A percentile compares a stretch with the other conserved stretches of the same genome.
Conservation (phyloP, 2,329 filamentous ascomycete genomes). For the Neopestalotiopsis sp. region DNA sequence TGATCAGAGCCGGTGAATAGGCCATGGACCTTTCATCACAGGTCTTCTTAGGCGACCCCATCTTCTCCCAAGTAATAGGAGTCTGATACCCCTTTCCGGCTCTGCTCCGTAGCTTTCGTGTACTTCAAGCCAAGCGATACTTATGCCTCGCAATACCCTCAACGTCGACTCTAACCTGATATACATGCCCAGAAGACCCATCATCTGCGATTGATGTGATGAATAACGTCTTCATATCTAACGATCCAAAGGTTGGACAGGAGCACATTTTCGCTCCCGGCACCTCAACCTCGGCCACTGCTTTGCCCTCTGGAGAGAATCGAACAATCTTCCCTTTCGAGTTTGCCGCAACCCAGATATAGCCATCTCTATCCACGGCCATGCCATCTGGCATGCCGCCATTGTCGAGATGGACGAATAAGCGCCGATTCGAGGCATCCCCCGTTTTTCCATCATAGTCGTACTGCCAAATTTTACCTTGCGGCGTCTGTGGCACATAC, state of each 20-base stretch:
- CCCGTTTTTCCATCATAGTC: slow-evolving; percentile 24
- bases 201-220: slow-evolving; percentile 22
- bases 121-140: neutral
- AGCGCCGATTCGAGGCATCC: slow-evolving; percentile 14
- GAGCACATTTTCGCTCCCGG: slow-evolving; percentile 23
- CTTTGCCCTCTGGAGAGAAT: slow-evolving; percentile 19
- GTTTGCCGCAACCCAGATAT: slow-evolving; percentile 23
- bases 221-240: slow-evolving; percentile 24
- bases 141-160: slow-evolving; percentile 15
- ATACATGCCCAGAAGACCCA: slow-evolving; percentile 21
- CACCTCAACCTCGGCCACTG: slow-evolving; percentile 16
- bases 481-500: slow-evolving; percentile 21
- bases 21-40: too few species aligned
- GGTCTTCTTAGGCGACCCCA: too few species aligned
- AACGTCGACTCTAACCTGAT: slow-evolving; percentile 22
- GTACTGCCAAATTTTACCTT: slow-evolving; percentile 21
- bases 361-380: slow-evolving; percentile 21
- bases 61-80: neutral
- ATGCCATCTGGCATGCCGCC: slow-evolving; percentile 23
- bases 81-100: neutral
- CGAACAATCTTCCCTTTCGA: slow-evolving; percentile 21
- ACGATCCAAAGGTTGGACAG: slow-evolving; percentile 20
- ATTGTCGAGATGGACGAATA: slow-evolving; percentile 20
- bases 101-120: neutral
- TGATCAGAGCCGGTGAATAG: too few species aligned